Evolutionary conservation across 306 rosid genomes (phyloP), one percentile per base, ranked within the genome.

Genomic region (Gastrolobium bilobum): DNA sequence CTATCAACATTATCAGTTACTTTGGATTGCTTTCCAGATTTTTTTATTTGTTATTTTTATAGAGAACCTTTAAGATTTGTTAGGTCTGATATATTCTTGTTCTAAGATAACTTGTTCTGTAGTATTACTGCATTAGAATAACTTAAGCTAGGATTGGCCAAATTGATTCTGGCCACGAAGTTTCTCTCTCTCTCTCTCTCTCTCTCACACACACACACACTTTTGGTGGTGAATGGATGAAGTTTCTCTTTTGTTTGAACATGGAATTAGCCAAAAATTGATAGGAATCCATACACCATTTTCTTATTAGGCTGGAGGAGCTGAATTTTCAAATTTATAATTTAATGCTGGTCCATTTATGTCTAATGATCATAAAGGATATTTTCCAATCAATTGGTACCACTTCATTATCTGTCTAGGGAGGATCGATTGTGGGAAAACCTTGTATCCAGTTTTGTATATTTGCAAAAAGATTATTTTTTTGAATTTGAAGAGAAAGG

Each of bases 261-360:
- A 6, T 53, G 60, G 10, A 53, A 53, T 53, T 33, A 34, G 60
- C 44, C 6, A 31, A 31, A 31, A 68, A 0, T 46, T 68, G 31
- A 20, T 10, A 13, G 33, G 8, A 26, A 69, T 46, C 30, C 71
- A 9, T 46, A 46, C 43, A n/a, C 37, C 75, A 70, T 50, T 70
- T 2, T 13, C 62, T 51, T 50, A 35, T 14, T 35, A 4, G 62
- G 62, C 4, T 7, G 7, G 14, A 50, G 9, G 46, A 50, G 6
- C 8, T 33, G 4, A 33, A 14, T 34, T 69, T 69, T 48, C 39
- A 67, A 9, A 29, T 5, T 46, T 60, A 5, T 20, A 47, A 26
- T 30, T 3, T 38, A 26, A 42, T 4, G 51, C 37, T 15, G 6
- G 70, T 64, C 1, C 14, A 26, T 15, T 64, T 39, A 31, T 20